Base-by-base conservation (phyloP, 2,329 filamentous ascomycete genomes). In the Botrytis sinoallii region DNA sequence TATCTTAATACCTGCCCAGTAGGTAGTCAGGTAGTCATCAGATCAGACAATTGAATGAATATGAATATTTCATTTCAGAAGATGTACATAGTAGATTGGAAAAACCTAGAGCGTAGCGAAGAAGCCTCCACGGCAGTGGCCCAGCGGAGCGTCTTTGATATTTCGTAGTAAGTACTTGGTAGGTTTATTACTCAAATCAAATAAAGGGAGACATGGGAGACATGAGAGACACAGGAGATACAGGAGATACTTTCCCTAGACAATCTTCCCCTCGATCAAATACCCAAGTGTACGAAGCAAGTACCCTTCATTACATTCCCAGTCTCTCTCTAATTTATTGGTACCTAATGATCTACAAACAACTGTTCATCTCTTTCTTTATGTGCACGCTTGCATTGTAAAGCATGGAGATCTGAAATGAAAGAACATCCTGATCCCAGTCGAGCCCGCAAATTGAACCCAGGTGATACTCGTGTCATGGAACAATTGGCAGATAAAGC, bases 401-500 rank as follows among this genome's bases (percentile, higher is more conserved):
- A 59, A 44, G 67, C 67, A 70, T 44, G 40, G 44, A 70, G 55
- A 60, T 60, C 67, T 66, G 42, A 35, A 35, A 48, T 35, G 63
- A 66, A 10, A 67, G 75, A 77, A 67, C 75, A 76, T 74, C 76
- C 78, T 76, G 72, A 76, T 75, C 59, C 59, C 59, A 40, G 35
- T 65, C 46, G 22, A 55, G 25, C 52, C 52, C 25, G 52, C n/a
- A 35, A 65, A 46, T 65, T 38, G 60, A 63, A 18, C 1, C 12
- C 16, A 25, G 63, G 42, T 70, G 42, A n/a, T 65, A 70, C 66
- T 77, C 78, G 79, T 80, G 79, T 79, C 77, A 64, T 57, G 16
- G 42, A 75, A 63, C 71, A 67, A 80, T 80, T 80, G 79, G 79
- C 46, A 72, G 70, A 71, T 44, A 29, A 52, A 52, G 12, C 42